phyloP scores from a whole-genome alignment of 2,329 filamentous ascomycete species.

The Cladorrhinum sp. region DNA sequence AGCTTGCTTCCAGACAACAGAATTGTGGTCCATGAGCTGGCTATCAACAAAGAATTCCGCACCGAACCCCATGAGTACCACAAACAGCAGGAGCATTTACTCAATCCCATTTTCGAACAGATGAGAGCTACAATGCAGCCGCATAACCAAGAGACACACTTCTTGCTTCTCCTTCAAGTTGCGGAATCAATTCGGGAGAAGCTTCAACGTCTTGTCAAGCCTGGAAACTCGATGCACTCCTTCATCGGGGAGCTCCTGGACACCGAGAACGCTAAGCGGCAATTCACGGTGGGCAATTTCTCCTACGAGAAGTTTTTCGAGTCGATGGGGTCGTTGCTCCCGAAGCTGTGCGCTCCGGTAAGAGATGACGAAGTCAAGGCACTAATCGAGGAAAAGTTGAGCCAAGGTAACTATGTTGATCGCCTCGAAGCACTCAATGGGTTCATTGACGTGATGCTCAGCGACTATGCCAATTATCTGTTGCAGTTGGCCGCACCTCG shows the following conservation, averaged over 20 bases:
- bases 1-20: constrained; percentile 69
- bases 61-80: constrained; percentile 61
- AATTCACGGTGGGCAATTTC: constrained; percentile 69
- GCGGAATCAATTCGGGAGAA: constrained; percentile 69
- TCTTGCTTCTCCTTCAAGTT: constrained; percentile 67
- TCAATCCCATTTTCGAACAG: constrained; percentile 52
- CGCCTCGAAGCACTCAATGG: constrained; percentile 72
- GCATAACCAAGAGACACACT: constrained; percentile 62
- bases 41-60: constrained; percentile 74
- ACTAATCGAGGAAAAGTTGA: constrained; percentile 60
- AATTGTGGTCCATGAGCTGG: constrained; percentile 72
- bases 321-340: constrained; percentile 71
- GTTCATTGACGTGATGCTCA: constrained; percentile 73
- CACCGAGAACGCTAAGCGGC: constrained; percentile 64
- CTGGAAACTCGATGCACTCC: constrained; percentile 69
- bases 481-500: constrained; percentile 68
- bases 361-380: constrained; percentile 73
- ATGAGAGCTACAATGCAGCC: constrained; percentile 63
- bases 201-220: constrained; percentile 67
- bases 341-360: constrained; percentile 76
- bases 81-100: constrained; percentile 51
- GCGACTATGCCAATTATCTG: constrained; percentile 81
- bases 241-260: constrained; percentile 75
- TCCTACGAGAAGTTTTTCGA: constrained; percentile 78
- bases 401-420: constrained; percentile 65